Conservation (phyloP, 495 filamentous ascomycete genomes). For the Aspergillus sclerotioniger region DNA sequence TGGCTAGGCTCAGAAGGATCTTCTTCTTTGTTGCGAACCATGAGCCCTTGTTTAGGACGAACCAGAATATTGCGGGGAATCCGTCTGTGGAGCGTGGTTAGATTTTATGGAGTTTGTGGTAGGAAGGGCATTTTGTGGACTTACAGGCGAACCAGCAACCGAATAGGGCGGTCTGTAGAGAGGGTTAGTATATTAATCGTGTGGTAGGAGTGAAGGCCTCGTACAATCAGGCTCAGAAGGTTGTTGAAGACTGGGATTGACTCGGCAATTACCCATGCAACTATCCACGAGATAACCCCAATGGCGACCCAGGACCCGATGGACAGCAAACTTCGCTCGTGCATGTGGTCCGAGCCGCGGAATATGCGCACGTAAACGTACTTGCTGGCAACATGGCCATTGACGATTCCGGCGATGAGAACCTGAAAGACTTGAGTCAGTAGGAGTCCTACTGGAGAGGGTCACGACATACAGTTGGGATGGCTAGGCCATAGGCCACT, state of each 20-base stretch:
- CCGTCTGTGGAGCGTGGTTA: constrained; percentile 21
- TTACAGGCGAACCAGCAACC: constrained; percentile 41
- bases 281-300: constrained; percentile 51
- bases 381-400: constrained; percentile 56
- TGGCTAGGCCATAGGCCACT: constrained; percentile 71
- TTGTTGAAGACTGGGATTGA: constrained; percentile 69
- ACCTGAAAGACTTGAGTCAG: constrained; percentile 27
- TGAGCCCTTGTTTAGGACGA: constrained; percentile 51
- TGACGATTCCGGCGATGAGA: constrained; percentile 65
- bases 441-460: background rate
- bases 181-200: constrained; percentile 10
- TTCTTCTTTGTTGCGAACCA: constrained; percentile 45
- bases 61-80: constrained; percentile 38
- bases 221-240: constrained; percentile 45
- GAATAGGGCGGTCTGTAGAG: constrained; percentile 30
- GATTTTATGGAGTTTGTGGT: background rate
- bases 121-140: background rate
- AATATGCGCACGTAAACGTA: constrained; percentile 64
- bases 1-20: constrained; percentile 40
- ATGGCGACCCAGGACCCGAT: constrained; percentile 56
- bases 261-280: constrained; percentile 70
- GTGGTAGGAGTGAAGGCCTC: background rate
- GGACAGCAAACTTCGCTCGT: constrained; percentile 47
- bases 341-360: constrained; percentile 53
- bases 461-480: constrained; percentile 53